These are phyloP conservation scores for Asterionellopsis glacialis DNA, from an alignment of 108 stramenopile genomes.

Conservation along the genomic window DNA sequence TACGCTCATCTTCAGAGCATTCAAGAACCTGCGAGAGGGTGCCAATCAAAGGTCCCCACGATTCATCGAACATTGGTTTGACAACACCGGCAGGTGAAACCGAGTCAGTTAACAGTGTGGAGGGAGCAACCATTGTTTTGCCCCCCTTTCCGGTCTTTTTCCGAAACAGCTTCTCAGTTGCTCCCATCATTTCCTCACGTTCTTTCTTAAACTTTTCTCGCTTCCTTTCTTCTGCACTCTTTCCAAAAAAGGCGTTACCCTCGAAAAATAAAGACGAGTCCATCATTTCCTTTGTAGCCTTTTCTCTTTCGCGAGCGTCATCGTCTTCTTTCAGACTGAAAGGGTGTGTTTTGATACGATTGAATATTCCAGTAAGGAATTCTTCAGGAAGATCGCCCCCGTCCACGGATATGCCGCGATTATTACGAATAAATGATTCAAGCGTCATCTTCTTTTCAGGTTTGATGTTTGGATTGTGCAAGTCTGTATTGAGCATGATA, in stretches of 20 bases:
- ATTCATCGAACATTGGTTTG: conserved; percentile 96
- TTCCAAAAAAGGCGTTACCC: conserved; percentile 48
- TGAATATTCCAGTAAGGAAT: conserved; percentile 89
- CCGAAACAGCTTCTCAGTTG: conserved; percentile 61
- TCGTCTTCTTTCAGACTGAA: conserved; percentile 98
- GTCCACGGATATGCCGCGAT: conserved; percentile 92
- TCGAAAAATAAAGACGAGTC: conserved; percentile 71
- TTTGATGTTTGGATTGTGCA: conserved; percentile 98
- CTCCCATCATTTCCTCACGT: conserved; percentile 89
- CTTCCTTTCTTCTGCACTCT: conserved; percentile 66
- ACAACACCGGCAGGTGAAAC: conserved; percentile 76
- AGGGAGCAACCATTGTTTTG: background rate
- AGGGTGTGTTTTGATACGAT: conserved; percentile 88
- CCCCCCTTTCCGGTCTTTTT: conserved; percentile 6
- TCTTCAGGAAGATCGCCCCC: conserved; percentile 90
- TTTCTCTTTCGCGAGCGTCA: conserved; percentile 55
- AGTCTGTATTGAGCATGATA: conserved; percentile 99
- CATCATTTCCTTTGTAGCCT: conserved; percentile 29
- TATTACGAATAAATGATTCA: conserved; percentile 90
- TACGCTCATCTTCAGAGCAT: conserved; percentile 71
- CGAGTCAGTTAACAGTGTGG: conserved; percentile 23
- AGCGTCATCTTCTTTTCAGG: conserved; percentile 92
- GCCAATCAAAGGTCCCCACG: conserved; percentile 96
- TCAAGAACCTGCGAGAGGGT: conserved; percentile 90
- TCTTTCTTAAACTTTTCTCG: conserved; percentile 87